Evolutionary conservation across 345 rosid species (phyloP).

Genomic region (Ceriops decandra): DNA sequence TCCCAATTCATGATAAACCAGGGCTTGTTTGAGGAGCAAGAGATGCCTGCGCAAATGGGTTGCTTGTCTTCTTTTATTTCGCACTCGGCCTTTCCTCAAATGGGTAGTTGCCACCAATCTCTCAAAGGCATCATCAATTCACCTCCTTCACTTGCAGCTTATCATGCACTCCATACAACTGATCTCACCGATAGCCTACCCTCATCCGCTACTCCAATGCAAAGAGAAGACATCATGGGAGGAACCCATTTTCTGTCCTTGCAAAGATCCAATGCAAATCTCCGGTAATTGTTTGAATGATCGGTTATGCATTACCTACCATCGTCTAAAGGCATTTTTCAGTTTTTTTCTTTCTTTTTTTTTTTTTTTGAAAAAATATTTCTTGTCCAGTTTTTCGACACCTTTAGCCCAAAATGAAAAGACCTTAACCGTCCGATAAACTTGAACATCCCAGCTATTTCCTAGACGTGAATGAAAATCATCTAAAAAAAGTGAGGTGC

Average conservation of each 20-base stretch:
- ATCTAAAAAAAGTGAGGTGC: too few relatives aligned
- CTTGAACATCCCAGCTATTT: too few relatives aligned
- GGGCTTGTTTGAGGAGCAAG: constrained; percentile 58
- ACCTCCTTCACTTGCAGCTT: constrained; percentile 24
- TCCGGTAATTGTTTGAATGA: constrained; percentile 38
- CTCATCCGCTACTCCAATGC: constrained; percentile 35
- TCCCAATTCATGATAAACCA: constrained; percentile 47
- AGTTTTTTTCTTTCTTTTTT: neutral
- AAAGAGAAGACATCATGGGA: constrained; percentile 35
- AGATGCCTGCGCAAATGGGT: constrained; percentile 46
- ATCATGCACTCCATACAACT: constrained; percentile 20
- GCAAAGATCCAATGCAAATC: constrained; percentile 59
- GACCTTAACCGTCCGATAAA: too few relatives aligned
- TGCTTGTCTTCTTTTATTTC: constrained; percentile 46
- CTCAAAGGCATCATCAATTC: constrained; percentile 17
- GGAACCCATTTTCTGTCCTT: constrained; percentile 46
- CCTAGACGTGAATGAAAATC: too few relatives aligned
- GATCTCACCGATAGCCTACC: constrained; percentile 58
- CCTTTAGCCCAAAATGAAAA: too few relatives aligned
- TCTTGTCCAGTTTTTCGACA: neutral
- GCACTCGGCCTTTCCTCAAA: constrained; percentile 30
- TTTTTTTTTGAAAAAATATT: neutral
- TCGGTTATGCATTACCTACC: neutral
- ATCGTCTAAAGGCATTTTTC: too few relatives aligned
- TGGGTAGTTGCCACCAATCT: constrained; percentile 38